Base-by-base conservation (phyloP, 2,329 filamentous ascomycete genomes). In the Paecilomyces variotii region DNA sequence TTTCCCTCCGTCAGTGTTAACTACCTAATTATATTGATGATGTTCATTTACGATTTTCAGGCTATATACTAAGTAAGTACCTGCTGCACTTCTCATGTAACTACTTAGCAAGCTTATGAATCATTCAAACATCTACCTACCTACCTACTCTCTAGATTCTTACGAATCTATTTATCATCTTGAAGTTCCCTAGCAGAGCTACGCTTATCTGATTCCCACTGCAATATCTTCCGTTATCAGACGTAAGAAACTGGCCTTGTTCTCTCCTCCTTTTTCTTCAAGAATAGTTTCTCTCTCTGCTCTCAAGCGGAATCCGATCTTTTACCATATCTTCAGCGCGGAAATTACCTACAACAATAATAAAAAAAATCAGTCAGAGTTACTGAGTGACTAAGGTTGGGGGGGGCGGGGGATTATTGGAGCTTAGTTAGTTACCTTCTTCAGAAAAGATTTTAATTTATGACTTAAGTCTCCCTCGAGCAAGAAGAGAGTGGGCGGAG, bases 401-500 rank as follows among this genome's bases (percentile, higher is more conserved):
- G 19, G 19, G 19, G 19, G 19, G 1, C 1, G 19, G 19, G 19
- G 19, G 19, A 19, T 19, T 19, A 19, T 19, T 19, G 19, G 19
- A 19, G 19, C 19, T 19, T 19, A 5, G 32, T 34, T 10, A 45
- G 12, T n/a, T 45, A 45, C 35, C 35, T 4, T 45, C 35, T 6
- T 45, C 35, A 19, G 14, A 45, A 7, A 45, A 45, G n/a, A 19
- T 24, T n/a, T 19, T 45, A 19, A 45, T n/a, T 19, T 45, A 19
- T 45, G 35, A 19, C 35, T 45, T 45, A 64, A 19, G 57, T 4
- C 65, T 63, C 1, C 74, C 75, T 10, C 54, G 65, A 0, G 62
- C 57, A 64, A 78, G 67, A 3, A 80, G 65, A 80, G 65, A 2
- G 60, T 62, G 1, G 63, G 56, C 1, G 78, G 76, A 1, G 78